Evolutionary conservation across 208 protist species (phyloP).

Genomic region (Endotrypanum monterogeii): DNA sequence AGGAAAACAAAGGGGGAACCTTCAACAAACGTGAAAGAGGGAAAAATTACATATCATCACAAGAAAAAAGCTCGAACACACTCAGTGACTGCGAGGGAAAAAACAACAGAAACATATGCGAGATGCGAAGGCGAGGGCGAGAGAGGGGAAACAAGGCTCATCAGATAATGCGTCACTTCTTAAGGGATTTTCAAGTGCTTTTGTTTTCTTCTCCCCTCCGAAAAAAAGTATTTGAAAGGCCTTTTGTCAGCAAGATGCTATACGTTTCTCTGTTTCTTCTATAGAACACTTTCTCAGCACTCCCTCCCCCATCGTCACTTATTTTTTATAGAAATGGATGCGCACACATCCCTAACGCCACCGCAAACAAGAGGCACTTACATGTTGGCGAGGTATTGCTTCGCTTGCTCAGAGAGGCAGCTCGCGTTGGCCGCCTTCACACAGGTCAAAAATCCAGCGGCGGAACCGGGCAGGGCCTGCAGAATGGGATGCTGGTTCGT

Average conservation of each 20-base stretch:
- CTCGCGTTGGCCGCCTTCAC: conserved; percentile 43
- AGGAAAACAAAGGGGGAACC: too few species aligned
- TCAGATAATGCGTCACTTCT: neutral
- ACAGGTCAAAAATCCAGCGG: conserved; percentile 37
- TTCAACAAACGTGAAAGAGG: too few species aligned
- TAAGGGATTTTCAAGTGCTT: too few species aligned
- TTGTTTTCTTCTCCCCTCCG: too few species aligned
- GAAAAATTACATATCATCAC: too few species aligned
- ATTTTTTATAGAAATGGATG: neutral
- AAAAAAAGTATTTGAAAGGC: too few species aligned
- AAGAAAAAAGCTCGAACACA: neutral
- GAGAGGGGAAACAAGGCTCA: neutral
- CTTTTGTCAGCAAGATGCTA: neutral
- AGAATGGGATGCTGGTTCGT: conserved; percentile 50
- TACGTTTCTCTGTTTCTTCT: neutral
- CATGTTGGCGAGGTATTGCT: conserved; percentile 55
- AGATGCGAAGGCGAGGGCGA: neutral
- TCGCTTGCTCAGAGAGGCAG: conserved; percentile 53
- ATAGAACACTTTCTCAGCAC: too few species aligned
- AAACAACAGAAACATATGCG: neutral
- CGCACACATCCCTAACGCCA: neutral
- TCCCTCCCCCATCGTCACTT: neutral
- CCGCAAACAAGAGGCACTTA: neutral
- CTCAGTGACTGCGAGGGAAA: neutral
- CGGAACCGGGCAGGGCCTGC: conserved; percentile 23